Conservation (phyloP, 345 rosid genomes). For the Aegle marmelos region DNA sequence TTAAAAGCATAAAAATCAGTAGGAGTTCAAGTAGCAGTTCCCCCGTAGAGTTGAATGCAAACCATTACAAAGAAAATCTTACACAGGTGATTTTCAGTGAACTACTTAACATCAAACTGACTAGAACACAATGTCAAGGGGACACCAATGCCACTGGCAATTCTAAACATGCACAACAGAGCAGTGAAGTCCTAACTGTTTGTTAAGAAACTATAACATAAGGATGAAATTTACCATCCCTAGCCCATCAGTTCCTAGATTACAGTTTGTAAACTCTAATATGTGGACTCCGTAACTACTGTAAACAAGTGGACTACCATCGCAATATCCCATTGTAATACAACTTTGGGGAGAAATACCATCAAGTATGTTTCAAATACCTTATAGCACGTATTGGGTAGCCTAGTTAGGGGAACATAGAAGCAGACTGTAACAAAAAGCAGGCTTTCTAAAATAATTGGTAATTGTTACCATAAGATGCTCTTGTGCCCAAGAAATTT, state of each 20-base stretch:
- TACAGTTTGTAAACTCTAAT: background rate
- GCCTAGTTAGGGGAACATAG: background rate
- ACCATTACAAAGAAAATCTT: background rate
- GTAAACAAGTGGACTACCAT: background rate
- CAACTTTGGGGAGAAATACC: conserved; percentile 2
- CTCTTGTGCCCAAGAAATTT: background rate
- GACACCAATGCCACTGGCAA: background rate
- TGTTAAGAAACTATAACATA: background rate
- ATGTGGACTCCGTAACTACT: background rate
- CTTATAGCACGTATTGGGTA: background rate
- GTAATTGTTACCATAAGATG: background rate
- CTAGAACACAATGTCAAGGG: background rate
- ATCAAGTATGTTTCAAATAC: background rate
- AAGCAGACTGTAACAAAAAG: background rate
- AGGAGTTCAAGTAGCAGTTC: background rate
- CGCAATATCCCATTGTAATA: background rate
- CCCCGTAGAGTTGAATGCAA: background rate
- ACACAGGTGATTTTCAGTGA: background rate
- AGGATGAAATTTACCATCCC: background rate
- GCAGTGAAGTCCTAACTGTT: background rate
- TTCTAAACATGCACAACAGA: background rate
- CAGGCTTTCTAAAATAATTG: background rate
- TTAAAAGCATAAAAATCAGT: background rate
- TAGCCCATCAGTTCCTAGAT: background rate
- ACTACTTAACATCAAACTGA: background rate